Percentiles rank a stretch among this genome's conserved stretches.
phyloP scores from a whole-genome alignment of 1,284 basidiomycete species.

The Thecaphora thlaspeos region DNA sequence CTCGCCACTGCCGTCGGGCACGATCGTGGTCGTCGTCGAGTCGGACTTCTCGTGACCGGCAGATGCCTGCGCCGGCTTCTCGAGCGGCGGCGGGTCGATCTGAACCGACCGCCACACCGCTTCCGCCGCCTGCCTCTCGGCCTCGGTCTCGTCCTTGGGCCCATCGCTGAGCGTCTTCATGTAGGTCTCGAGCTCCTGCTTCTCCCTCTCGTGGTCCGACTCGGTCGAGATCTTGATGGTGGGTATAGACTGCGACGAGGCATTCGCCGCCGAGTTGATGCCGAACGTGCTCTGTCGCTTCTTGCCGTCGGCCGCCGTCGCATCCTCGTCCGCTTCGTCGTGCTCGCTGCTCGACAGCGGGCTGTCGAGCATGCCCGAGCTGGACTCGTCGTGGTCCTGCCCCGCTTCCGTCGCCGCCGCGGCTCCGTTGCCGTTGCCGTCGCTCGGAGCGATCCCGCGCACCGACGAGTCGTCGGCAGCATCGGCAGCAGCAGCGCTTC shows the following conservation, averaged over 20 bases:
- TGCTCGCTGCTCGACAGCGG: too few species aligned
- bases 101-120: slow-evolving; percentile 11
- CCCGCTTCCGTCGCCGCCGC: too few species aligned
- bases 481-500: neutral
- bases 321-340: neutral
- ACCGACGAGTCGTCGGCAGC: slow-evolving; percentile 21
- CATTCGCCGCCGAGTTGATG: slow-evolving; percentile 35
- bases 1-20: slow-evolving; percentile 5
- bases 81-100: slow-evolving; percentile 53
- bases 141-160: neutral
- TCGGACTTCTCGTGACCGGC: slow-evolving; percentile 45
- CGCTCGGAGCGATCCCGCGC: slow-evolving; percentile 10
- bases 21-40: slow-evolving; percentile 14
- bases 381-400: too few species aligned
- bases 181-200: slow-evolving; percentile 55
- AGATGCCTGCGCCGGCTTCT: slow-evolving; percentile 59
- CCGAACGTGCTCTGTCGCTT: slow-evolving; percentile 16
- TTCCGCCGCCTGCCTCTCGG: neutral
- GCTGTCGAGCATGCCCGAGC: too few species aligned
- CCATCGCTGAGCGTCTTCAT: slow-evolving; percentile 44
- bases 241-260: slow-evolving; percentile 65
- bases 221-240: slow-evolving; percentile 86
- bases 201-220: slow-evolving; percentile 66
- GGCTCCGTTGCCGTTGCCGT: too few species aligned
- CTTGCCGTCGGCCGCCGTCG: neutral